phyloP scores from a whole-genome alignment of 352 stramenopile genomes.

The Pythium vanterpoolii region DNA sequence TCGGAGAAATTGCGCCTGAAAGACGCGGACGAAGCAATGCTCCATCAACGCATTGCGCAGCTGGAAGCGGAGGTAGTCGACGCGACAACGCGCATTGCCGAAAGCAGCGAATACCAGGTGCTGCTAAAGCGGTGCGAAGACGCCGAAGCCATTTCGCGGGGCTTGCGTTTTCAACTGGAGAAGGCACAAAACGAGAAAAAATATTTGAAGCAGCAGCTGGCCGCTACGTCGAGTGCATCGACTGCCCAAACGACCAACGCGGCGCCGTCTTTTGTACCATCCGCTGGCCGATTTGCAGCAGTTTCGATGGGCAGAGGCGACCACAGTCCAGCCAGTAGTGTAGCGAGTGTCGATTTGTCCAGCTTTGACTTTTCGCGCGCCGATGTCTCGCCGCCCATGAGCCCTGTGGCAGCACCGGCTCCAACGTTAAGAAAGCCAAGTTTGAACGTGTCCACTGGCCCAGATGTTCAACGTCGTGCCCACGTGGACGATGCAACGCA shows the following conservation, averaged over 20 bases:
- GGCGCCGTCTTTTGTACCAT: constrained; percentile 9
- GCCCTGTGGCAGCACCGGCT: constrained; percentile 22
- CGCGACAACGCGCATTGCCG: constrained; percentile 27
- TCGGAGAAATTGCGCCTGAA: constrained; percentile 24
- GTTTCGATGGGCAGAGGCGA: not conserved
- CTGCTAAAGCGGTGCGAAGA: constrained; percentile 59
- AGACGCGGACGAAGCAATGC: constrained; percentile 29
- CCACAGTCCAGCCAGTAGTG: constrained; percentile 39
- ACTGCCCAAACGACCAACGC: not conserved
- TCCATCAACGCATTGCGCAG: constrained; percentile 26
- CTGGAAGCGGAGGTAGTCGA: constrained; percentile 36
- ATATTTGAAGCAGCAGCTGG: constrained; percentile 61
- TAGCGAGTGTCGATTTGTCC: constrained; percentile 43
- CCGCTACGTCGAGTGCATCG: constrained; percentile 4
- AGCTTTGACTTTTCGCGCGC: constrained; percentile 52
- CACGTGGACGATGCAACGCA: not conserved
- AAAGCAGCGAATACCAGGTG: constrained; percentile 52
- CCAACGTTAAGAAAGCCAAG: constrained; percentile 12
- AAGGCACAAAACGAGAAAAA: constrained; percentile 81
- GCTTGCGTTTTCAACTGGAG: constrained; percentile 66
- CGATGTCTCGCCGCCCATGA: constrained; percentile 13
- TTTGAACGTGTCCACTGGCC: constrained; percentile 8
- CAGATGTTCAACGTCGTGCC: not conserved
- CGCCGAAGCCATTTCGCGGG: constrained; percentile 60
- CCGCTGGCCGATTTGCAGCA: constrained; percentile 12